Conservation (phyloP, 2,329 filamentous ascomycete genomes). For the Teratosphaeria destructans region DNA sequence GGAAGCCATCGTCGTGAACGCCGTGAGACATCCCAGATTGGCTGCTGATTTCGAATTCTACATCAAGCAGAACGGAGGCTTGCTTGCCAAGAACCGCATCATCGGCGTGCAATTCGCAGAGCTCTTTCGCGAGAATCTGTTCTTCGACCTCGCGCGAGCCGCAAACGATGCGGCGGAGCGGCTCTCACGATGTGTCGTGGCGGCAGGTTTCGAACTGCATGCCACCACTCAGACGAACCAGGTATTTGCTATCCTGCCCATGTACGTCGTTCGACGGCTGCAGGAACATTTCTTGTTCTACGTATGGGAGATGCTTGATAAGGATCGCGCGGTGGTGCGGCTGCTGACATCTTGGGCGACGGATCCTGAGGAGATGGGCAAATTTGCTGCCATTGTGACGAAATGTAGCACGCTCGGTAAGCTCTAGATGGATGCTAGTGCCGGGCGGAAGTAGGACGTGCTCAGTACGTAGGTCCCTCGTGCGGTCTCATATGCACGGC, state of each 20-base stretch:
- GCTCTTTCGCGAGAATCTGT: background rate
- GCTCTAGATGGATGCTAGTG: background rate
- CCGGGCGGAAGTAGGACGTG: too few relatives aligned
- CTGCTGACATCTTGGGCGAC: background rate
- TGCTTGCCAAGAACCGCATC: background rate
- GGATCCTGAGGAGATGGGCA: background rate
- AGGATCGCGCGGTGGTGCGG: background rate
- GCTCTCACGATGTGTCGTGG: background rate
- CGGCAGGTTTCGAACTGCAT: background rate
- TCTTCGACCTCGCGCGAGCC: background rate
- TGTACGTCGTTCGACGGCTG: background rate
- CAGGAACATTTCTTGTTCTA: background rate
- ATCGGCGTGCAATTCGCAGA: background rate
- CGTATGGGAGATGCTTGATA: background rate
- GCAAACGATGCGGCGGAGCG: background rate
- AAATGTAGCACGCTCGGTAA: slow-evolving; percentile 10
- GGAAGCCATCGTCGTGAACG: background rate
- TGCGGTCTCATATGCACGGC: too few relatives aligned
- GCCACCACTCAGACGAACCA: background rate
- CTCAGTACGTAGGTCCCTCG: too few relatives aligned
- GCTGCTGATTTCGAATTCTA: background rate
- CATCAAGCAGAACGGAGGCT: background rate
- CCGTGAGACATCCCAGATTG: background rate
- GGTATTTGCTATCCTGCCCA: background rate
- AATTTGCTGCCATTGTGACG: background rate